Base-by-base conservation (phyloP, 306 rosid species). In the Cucumis cinereus region DNA sequence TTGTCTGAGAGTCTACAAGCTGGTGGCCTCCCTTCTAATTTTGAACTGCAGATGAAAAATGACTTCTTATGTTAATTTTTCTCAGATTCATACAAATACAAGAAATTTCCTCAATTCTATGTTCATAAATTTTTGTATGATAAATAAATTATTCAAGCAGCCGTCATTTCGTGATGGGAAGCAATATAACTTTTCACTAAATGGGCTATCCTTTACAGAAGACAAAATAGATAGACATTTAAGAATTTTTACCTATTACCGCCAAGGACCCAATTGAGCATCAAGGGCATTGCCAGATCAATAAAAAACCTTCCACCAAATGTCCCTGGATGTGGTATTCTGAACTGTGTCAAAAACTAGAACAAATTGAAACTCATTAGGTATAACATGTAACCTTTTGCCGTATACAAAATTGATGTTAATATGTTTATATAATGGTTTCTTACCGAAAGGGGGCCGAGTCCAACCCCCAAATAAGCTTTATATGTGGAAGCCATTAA, bases 241-340 rank as follows among this genome's bases (percentile, higher is more conserved):
- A 20, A 17, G 74, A 77, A 61, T 36, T 82, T 22, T 82, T 87
- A 90, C 99, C 98, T 92, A 77, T 89, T 95, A 79, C 98, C 98
- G 75, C 99, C 99, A 73, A 95, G 86, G 75, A 95, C 98, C 99
- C 99, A 95, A 74, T 84, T 89, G 67, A 95, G 81, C 98, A 95
- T 95, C 84, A 92, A 73, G 35, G 99, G 98, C 96, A 92, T 95
- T 81, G 84, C 79, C 79, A 82, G 81, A 64, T 88, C 89, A 74
- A 92, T 92, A 17, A 94, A 82, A 82, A 92, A 76, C 77, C 96
- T 88, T 77, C 98, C 99, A 78, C 98, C 99, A 8, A 88, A 87
- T 79, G 89, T 86, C 81, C 99, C 99, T 5, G 99, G 99, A 85
- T 94, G 99, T 10, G 96, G 99, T 83, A 94, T 92, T 81, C 92